Conservation (phyloP, 2,329 filamentous ascomycete species). For the Myrmaecium sp. region DNA sequence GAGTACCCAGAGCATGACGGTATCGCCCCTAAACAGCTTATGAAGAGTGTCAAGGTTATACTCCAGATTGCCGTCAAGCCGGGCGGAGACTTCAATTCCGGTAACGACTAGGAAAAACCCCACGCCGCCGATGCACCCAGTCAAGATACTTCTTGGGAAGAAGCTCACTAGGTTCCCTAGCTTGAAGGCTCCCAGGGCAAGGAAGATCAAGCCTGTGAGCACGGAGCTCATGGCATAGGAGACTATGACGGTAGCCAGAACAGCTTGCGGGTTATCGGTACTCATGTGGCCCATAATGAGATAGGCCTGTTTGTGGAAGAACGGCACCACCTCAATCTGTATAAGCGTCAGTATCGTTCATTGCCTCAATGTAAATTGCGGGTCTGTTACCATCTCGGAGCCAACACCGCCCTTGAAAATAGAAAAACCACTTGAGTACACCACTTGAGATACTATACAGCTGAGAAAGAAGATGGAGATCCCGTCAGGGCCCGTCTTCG, state of each 20-base stretch:
- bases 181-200: slow-evolving; percentile 70
- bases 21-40: slow-evolving; percentile 56
- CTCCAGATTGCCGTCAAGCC: slow-evolving; percentile 68
- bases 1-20: slow-evolving; percentile 65
- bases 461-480: slow-evolving; percentile 99
- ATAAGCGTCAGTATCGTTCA: slow-evolving; percentile 2
- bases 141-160: slow-evolving; percentile 88
- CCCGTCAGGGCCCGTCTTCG: slow-evolving; percentile 72
- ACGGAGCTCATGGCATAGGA: slow-evolving; percentile 83
- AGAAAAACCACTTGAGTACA: slow-evolving; percentile 70
- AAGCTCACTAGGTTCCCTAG: slow-evolving; percentile 91
- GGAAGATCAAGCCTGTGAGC: slow-evolving; percentile 81
- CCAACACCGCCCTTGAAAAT: slow-evolving; percentile 83
- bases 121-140: slow-evolving; percentile 93
- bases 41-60: slow-evolving; percentile 64
- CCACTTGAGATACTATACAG: slow-evolving; percentile 83
- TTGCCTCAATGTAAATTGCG: slow-evolving; percentile 1
- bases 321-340: slow-evolving; percentile 93
- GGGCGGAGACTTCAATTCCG: slow-evolving; percentile 81
- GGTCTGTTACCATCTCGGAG: slow-evolving; percentile 60
- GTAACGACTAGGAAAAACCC: slow-evolving; percentile 89
- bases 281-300: slow-evolving; percentile 69
- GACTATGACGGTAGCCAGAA: slow-evolving; percentile 87
- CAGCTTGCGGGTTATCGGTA: slow-evolving; percentile 61
- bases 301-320: slow-evolving; percentile 96